These are phyloP conservation scores for Capniomyces stellatus DNA, from an alignment of 371 early-diverging fungal genomes.

Conservation along the genomic window DNA sequence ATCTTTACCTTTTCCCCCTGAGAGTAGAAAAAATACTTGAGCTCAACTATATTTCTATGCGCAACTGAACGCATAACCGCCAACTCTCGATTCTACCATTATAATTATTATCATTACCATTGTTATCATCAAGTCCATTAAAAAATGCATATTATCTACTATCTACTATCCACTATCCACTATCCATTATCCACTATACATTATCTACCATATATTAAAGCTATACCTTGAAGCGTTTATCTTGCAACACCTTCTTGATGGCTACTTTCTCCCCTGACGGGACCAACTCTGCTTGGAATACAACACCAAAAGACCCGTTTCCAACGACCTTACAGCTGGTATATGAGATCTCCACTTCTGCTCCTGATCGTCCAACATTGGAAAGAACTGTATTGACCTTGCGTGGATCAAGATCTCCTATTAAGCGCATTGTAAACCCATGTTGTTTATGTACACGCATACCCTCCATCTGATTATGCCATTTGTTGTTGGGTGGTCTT, in stretches of 20 bases:
- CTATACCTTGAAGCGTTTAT: conserved; percentile 73
- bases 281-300: conserved; percentile 81
- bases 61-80: conserved; percentile 82
- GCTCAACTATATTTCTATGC: conserved; percentile 74
- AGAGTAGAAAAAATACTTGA: conserved; percentile 73
- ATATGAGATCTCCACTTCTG: conserved; percentile 61
- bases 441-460: background rate
- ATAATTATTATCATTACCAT: background rate
- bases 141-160: background rate
- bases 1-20: conserved; percentile 38
- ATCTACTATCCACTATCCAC: background rate
- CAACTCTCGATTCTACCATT: conserved; percentile 72
- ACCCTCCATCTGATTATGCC: background rate
- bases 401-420: conserved; percentile 34
- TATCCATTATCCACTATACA: no score
- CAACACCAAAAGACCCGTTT: conserved; percentile 93
- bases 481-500: background rate
- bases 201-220: no score
- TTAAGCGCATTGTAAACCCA: background rate
- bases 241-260: conserved; percentile 92
- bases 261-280: conserved; percentile 62
- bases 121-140: background rate
- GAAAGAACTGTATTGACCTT: conserved; percentile 43
- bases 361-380: conserved; percentile 67
- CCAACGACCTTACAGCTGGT: conserved; percentile 78